phyloP scores from a whole-genome alignment of 2,329 filamentous ascomycete genomes.

The Lojkania enalia region DNA sequence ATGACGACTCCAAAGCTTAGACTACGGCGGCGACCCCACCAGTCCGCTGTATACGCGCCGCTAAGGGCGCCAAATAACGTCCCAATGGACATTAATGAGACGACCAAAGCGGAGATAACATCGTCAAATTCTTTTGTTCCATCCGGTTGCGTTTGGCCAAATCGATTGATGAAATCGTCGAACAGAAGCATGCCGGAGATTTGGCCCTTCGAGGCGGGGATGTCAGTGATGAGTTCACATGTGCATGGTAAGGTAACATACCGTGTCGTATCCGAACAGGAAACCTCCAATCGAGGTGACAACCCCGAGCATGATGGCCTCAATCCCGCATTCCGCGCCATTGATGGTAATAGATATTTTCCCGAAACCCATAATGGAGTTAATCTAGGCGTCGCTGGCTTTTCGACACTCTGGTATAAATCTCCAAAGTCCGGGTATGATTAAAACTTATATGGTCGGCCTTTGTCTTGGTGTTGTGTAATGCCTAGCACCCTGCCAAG shows the following conservation, averaged over 20 bases:
- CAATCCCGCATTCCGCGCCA: slow-evolving; percentile 37
- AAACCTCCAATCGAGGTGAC: slow-evolving; percentile 63
- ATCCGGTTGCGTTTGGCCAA: slow-evolving; percentile 52
- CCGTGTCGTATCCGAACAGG: slow-evolving; percentile 67
- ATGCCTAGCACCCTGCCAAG: slow-evolving; percentile 1
- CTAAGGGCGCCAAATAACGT: slow-evolving; percentile 48
- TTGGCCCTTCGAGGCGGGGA: slow-evolving; percentile 25
- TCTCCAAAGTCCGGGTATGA: background rate
- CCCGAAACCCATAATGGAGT: slow-evolving; percentile 10
- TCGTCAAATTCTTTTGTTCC: slow-evolving; percentile 46
- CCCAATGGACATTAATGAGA: slow-evolving; percentile 43
- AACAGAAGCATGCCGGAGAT: slow-evolving; percentile 47
- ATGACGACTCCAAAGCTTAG: slow-evolving; percentile 54
- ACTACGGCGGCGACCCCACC: slow-evolving; percentile 52
- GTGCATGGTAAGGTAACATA: slow-evolving; percentile 13
- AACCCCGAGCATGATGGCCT: slow-evolving; percentile 57
- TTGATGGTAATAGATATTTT: slow-evolving; percentile 30
- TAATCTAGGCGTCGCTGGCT: too few species aligned
- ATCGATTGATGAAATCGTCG: slow-evolving; percentile 59
- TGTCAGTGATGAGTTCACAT: background rate
- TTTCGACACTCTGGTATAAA: background rate
- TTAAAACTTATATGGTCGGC: background rate
- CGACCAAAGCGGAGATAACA: slow-evolving; percentile 50
- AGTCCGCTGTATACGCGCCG: slow-evolving; percentile 57
- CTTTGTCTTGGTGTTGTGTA: background rate